phyloP scores from a whole-genome alignment of 306 rosid species.

The Adenanthera pavonina region DNA sequence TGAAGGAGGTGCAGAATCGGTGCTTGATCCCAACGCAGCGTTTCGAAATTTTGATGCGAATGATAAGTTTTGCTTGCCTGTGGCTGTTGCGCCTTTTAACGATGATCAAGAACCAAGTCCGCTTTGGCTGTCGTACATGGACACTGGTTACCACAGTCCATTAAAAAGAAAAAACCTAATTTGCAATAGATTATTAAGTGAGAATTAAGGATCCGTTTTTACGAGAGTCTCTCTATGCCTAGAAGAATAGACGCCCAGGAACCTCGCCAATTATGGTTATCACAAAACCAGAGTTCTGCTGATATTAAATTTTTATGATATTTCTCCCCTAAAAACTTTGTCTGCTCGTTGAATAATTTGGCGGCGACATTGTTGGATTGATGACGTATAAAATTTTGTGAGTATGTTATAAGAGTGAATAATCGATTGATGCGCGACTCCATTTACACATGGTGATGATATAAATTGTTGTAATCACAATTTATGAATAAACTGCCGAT shows the following conservation, averaged over 20 bases:
- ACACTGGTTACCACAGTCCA: too few species aligned
- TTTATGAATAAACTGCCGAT: background rate
- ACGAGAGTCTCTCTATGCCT: too few species aligned
- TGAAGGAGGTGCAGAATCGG: slow-evolving; percentile 17
- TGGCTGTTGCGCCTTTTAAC: background rate
- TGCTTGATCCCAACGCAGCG: background rate
- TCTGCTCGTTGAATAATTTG: background rate
- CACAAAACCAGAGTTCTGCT: background rate
- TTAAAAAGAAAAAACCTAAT: too few species aligned
- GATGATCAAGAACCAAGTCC: background rate
- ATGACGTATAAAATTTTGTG: background rate
- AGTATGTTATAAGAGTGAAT: background rate
- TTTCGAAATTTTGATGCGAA: background rate
- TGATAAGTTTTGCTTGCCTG: background rate
- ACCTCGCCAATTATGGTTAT: background rate
- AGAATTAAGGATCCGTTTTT: too few species aligned
- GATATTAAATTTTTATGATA: background rate
- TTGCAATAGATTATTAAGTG: too few species aligned
- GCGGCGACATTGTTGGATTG: background rate
- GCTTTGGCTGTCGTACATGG: background rate
- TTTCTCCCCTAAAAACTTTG: background rate
- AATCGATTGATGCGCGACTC: background rate
- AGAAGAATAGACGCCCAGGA: background rate
- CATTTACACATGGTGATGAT: background rate
- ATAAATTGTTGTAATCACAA: background rate